Evolutionary conservation across 768 basidiomycete species (phyloP), one percentile per base, ranked within the genome.

Genomic region (Imleria badia): DNA sequence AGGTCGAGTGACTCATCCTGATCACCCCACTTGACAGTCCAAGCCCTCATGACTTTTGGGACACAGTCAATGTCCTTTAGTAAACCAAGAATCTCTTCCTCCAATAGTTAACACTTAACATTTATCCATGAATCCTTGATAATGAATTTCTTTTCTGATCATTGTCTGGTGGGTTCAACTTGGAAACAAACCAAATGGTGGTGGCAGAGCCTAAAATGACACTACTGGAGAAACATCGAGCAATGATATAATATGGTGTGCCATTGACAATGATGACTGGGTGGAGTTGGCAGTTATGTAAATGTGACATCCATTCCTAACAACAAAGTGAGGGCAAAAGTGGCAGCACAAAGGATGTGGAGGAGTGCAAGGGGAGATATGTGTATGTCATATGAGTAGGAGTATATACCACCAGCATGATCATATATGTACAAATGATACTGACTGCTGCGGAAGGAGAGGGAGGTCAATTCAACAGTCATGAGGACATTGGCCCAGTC

Each of bases 341-440:
- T 38, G 9, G 34, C 41, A 20, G 34, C 42, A 14, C 26, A 45
- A 13, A 45, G 42, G 6, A 51, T 44, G 17, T 26, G 34, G 22
- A 51, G 43, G 33, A 51, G 51, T 1, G 23, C 26, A 5, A 20
- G 12, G 34, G 51, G 43, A n/a, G 23, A 51, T 17, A 38, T 14
- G 4, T 51, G 42, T 3, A 51, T 3, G 42, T 44, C 42, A 12
- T 51, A 44, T 3, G 23, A n/a, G 3, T 17, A 13, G 34, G 42
- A 51, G 6, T 51, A 44, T 5, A 51, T 23, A 7, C 50, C 33
- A 3, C 50, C 23, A 19, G 50, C 34, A 14, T 23, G 33, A 7
- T 51, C 50, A 15, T 51, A 51, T 42, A 51, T 51, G 19, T 44
- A 44, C n/a, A 51, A 17, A 3, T n/a, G 15, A 36, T 51, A 51